A percentile compares a stretch with the other conserved stretches of the same genome.
phyloP scores from a whole-genome alignment of 371 early-diverging fungal genomes.

The Mucor ambiguus region DNA sequence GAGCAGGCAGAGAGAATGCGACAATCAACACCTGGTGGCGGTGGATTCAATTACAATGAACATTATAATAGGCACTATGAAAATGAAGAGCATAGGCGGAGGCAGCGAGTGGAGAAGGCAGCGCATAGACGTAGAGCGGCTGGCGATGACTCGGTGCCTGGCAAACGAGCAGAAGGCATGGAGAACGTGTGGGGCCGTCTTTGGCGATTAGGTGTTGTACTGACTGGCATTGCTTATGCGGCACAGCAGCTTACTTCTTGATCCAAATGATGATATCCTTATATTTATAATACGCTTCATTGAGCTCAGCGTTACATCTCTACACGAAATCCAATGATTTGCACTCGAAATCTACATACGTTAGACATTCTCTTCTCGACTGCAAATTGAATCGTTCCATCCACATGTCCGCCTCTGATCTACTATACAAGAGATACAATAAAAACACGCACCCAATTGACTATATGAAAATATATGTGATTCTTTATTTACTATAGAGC shows the following conservation, averaged over 20 bases:
- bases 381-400: background rate
- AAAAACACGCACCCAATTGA: background rate
- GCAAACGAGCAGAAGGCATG: constrained; percentile 6
- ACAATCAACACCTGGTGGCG: background rate
- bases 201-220: constrained; percentile 25
- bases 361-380: background rate
- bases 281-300: background rate
- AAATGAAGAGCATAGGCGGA: constrained; percentile 45
- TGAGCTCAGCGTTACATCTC: background rate
- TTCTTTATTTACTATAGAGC: constrained; percentile 1
- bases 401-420: background rate
- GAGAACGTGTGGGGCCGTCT: constrained; percentile 22
- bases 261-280: background rate
- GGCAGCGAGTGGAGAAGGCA: constrained; percentile 37
- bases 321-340: no score
- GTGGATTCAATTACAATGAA: constrained; percentile 29
- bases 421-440: background rate
- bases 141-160: constrained; percentile 12
- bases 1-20: constrained; percentile 43
- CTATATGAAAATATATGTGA: background rate
- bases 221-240: constrained; percentile 30
- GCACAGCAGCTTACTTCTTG: constrained; percentile 6
- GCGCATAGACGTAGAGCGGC: constrained; percentile 37
- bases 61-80: constrained; percentile 43
- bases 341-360: no score